Conservation (phyloP, 2,329 filamentous ascomycete species). For the Rosellinia necatrix region DNA sequence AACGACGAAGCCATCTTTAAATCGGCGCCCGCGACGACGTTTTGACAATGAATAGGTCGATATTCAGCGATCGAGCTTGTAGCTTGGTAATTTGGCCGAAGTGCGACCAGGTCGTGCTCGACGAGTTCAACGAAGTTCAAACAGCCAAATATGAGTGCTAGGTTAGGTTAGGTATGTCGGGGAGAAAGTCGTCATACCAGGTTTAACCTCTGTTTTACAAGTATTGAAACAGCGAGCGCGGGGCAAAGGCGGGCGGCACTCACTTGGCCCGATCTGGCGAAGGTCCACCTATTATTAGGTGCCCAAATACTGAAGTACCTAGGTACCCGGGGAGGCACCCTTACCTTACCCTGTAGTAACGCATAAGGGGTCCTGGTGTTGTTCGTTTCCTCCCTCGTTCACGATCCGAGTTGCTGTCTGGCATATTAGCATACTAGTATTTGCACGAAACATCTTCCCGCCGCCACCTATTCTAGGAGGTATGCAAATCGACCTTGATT, state of each 20-base stretch:
- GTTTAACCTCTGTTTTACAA: background rate
- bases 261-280: background rate
- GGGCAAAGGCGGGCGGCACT: background rate
- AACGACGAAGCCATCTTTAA: slow-evolving; percentile 47
- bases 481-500: too few species aligned
- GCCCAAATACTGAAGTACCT: background rate
- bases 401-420: too few species aligned
- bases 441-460: too few species aligned
- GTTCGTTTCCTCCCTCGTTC: too few species aligned
- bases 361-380: too few species aligned
- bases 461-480: too few species aligned
- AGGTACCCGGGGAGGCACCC: too few species aligned
- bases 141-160: too few species aligned
- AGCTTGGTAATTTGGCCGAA: background rate
- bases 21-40: background rate
- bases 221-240: background rate
- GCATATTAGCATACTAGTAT: too few species aligned
- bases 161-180: too few species aligned
- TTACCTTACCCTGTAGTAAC: too few species aligned
- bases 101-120: background rate
- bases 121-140: background rate
- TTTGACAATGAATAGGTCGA: background rate
- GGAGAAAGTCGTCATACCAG: background rate
- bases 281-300: background rate
- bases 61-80: too few species aligned